These are phyloP conservation scores for Globisporangium sylvaticum DNA, from an alignment of 352 stramenopile species.

Conservation along the genomic window DNA sequence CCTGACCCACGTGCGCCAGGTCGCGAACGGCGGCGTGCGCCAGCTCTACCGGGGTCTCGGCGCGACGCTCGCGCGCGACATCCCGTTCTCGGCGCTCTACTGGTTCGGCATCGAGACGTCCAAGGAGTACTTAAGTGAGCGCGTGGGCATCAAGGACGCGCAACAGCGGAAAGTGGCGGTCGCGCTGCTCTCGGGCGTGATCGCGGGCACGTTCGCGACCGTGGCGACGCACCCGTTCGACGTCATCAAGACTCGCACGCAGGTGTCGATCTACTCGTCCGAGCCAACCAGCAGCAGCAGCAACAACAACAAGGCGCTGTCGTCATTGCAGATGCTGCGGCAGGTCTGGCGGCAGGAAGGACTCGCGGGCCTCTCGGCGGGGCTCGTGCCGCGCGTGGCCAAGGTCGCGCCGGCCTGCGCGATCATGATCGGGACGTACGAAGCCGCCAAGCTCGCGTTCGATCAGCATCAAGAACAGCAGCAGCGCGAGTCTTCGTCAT, in stretches of 20 bases:
- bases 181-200: constrained; percentile 82
- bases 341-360: constrained; percentile 50
- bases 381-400: constrained; percentile 49
- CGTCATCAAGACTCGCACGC: constrained; percentile 92
- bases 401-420: constrained; percentile 75
- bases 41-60: constrained; percentile 71
- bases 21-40: constrained; percentile 35
- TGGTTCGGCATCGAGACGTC: constrained; percentile 90
- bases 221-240: constrained; percentile 93
- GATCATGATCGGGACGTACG: constrained; percentile 80
- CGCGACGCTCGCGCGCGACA: constrained; percentile 90
- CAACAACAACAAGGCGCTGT: constrained; percentile 7
- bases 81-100: constrained; percentile 95
- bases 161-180: constrained; percentile 39
- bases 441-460: constrained; percentile 61
- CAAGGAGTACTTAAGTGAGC: constrained; percentile 39
- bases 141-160: constrained; percentile 23
- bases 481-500: neutral
- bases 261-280: constrained; percentile 52
- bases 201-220: constrained; percentile 82
- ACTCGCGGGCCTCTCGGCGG: constrained; percentile 34
- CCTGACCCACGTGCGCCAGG: constrained; percentile 31
- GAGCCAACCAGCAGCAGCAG: constrained; percentile 13
- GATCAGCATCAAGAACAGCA: constrained; percentile 20
- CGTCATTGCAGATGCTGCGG: constrained; percentile 38